Evolutionary conservation across 495 filamentous ascomycete species (phyloP).

Genomic region (Zalerion maritima): DNA sequence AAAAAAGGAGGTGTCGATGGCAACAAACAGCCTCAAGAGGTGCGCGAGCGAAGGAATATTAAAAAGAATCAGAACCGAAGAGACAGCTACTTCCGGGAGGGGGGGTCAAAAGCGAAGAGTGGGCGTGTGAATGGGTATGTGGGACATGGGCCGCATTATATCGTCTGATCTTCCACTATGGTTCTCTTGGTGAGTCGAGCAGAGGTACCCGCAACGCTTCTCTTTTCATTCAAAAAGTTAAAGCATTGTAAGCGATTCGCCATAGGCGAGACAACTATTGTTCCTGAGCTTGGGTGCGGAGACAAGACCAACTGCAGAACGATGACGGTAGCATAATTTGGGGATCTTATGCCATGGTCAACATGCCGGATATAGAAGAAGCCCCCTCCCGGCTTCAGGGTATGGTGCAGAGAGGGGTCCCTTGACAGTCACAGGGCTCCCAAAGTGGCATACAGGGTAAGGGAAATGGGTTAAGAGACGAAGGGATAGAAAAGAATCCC

Average conservation of each 20-base stretch:
- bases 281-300: constrained; percentile 31
- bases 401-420: constrained; percentile 35
- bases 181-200: constrained; percentile 22
- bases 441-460: constrained; percentile 21
- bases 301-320: constrained; percentile 28
- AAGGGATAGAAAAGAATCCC: constrained; percentile 16
- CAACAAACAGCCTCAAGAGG: too few relatives aligned
- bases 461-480: constrained; percentile 6
- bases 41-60: too few relatives aligned
- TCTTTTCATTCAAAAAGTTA: constrained; percentile 26
- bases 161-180: constrained; percentile 36
- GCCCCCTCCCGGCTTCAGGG: constrained; percentile 27
- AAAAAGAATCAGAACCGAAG: too few relatives aligned
- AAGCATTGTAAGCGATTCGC: constrained; percentile 32
- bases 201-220: constrained; percentile 28
- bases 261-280: constrained; percentile 34
- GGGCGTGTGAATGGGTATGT: too few relatives aligned
- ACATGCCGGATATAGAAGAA: constrained; percentile 35
- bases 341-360: constrained; percentile 41
- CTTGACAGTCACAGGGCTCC: constrained; percentile 22
- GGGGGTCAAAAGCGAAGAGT: too few relatives aligned
- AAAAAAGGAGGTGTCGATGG: too few relatives aligned
- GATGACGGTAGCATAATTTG: constrained; percentile 41
- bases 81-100: too few relatives aligned
- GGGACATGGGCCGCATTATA: constrained; percentile 32